phyloP scores from a whole-genome alignment of 2,329 filamentous ascomycete species.

The Colletotrichum sojae region DNA sequence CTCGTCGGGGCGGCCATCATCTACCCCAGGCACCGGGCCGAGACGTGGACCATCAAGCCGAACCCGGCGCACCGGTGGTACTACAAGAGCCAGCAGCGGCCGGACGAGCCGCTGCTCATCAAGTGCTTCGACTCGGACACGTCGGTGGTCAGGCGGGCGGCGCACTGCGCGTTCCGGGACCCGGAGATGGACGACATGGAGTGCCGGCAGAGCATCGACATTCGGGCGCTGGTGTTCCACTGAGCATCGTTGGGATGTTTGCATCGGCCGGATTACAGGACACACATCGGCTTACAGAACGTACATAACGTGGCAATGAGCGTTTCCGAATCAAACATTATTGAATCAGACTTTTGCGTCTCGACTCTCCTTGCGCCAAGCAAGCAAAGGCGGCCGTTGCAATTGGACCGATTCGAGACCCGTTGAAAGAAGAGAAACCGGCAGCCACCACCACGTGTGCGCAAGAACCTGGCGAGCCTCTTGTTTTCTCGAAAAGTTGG shows the following conservation, averaged over 20 bases:
- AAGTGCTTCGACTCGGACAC: constrained; percentile 73
- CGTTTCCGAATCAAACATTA: too few species aligned
- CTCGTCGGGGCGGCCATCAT: constrained; percentile 55
- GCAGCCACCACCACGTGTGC: background rate
- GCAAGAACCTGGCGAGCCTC: background rate
- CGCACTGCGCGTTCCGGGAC: constrained; percentile 86
- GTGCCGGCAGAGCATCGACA: constrained; percentile 89
- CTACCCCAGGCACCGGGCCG: constrained; percentile 50
- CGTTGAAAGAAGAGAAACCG: too few species aligned
- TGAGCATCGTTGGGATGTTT: background rate
- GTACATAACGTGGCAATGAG: too few species aligned
- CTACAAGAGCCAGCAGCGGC: constrained; percentile 65
- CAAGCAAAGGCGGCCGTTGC: too few species aligned
- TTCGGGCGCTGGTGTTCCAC: constrained; percentile 84
- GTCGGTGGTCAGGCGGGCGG: constrained; percentile 68
- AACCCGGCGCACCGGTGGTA: constrained; percentile 62
- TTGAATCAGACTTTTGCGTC: too few species aligned
- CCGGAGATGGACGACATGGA: constrained; percentile 78
- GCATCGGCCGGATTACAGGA: background rate
- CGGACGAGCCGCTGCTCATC: constrained; percentile 71
- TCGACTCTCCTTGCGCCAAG: too few species aligned
- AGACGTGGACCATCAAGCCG: constrained; percentile 56
- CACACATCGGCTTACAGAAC: background rate
- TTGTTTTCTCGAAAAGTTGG: constrained; percentile 7
- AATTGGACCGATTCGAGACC: too few species aligned